A percentile compares a stretch with the other conserved stretches of the same genome.
These are phyloP conservation scores for Mucor sp. DNA, from an alignment of 371 early-diverging fungal genomes.

Conservation along the genomic window DNA sequence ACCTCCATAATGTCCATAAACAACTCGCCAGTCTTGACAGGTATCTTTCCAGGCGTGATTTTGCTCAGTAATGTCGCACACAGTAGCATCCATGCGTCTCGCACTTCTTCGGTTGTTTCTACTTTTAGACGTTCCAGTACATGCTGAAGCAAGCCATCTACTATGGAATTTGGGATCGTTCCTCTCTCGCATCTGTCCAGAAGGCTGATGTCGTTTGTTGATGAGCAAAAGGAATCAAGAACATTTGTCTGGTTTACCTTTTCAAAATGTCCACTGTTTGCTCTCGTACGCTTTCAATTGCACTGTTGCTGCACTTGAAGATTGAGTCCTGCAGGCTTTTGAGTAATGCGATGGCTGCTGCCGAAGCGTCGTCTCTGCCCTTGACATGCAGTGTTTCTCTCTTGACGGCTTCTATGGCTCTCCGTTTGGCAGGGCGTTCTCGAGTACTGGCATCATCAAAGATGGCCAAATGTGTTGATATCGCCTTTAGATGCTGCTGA, in stretches of 20 bases:
- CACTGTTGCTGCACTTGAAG: slow-evolving; percentile 24
- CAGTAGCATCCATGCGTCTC: slow-evolving; percentile 24
- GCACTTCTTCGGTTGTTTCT: slow-evolving; percentile 35
- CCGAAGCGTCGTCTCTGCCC: slow-evolving; percentile 2
- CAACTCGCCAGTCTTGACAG: slow-evolving; percentile 1
- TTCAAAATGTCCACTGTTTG: slow-evolving; percentile 19
- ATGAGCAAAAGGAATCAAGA: background rate
- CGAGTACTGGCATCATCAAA: slow-evolving; percentile 15
- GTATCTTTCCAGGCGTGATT: background rate
- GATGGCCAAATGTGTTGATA: slow-evolving; percentile 7
- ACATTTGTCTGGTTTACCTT: slow-evolving; percentile 9
- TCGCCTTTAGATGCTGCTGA: background rate
- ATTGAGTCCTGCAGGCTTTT: background rate
- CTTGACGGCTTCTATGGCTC: slow-evolving; percentile 24
- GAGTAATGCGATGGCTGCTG: slow-evolving; percentile 9
- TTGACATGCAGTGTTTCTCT: slow-evolving; percentile 10
- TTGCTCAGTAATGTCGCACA: background rate
- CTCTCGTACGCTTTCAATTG: slow-evolving; percentile 31
- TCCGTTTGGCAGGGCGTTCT: slow-evolving; percentile 22
- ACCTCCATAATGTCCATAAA: slow-evolving; percentile 18
- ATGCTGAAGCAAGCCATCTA: background rate
- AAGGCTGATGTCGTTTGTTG: slow-evolving; percentile 4
- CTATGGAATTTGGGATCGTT: background rate
- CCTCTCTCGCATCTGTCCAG: background rate
- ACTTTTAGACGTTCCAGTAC: background rate